These are phyloP conservation scores for Piromyces finnis DNA, from an alignment of 192 early-diverging fungal genomes.

Conservation along the genomic window DNA sequence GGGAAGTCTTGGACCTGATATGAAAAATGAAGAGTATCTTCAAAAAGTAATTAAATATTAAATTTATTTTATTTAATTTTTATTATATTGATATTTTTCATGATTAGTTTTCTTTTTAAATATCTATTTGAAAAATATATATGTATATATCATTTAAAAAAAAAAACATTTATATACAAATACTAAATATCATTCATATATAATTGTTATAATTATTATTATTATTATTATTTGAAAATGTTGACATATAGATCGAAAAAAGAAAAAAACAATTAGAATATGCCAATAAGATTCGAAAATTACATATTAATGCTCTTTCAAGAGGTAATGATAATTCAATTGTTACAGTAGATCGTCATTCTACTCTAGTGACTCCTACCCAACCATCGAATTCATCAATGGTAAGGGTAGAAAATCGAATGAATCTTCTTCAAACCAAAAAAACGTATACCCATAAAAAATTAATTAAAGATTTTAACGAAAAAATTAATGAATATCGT, in stretches of 20 bases:
- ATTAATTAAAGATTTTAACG: neutral
- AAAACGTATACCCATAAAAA: neutral
- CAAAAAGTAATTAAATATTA: neutral
- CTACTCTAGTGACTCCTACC: too few relatives aligned
- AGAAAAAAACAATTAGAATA: neutral
- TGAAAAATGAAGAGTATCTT: neutral
- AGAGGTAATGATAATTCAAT: neutral
- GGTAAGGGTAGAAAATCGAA: too few relatives aligned
- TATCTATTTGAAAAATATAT: too few relatives aligned
- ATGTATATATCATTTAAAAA: too few relatives aligned
- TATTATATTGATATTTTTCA: too few relatives aligned
- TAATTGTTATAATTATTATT: too few relatives aligned
- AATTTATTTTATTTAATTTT: neutral
- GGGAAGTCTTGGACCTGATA: neutral
- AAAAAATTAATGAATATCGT: neutral
- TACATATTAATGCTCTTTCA: neutral
- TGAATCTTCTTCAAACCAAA: neutral
- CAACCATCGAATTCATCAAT: too few relatives aligned
- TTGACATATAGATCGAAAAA: neutral
- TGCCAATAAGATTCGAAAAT: neutral
- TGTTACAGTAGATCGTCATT: too few relatives aligned
- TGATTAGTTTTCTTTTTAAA: too few relatives aligned
- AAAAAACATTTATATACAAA: too few relatives aligned
- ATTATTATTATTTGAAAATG: neutral
- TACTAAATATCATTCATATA: too few relatives aligned